Base-by-base conservation (phyloP, 2,329 filamentous ascomycete genomes). In the Lasiodiplodia sp. region DNA sequence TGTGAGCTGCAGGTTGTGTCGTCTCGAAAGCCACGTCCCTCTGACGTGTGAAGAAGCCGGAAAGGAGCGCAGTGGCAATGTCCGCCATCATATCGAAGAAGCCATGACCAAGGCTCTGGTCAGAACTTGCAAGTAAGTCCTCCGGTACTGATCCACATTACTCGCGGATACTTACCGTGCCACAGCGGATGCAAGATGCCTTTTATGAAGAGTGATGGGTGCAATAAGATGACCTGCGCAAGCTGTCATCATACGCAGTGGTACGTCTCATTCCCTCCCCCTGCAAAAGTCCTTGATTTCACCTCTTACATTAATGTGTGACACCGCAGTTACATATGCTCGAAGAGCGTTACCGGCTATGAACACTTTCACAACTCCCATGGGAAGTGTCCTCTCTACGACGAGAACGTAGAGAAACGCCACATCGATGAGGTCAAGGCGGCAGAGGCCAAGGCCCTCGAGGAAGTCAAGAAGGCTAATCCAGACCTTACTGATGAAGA, bases 71-170 rank as follows among this genome's bases (percentile, higher is more conserved):
- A 88, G 89, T 0, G 76, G 89, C 8, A 85, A 86, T 4, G 83
- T 87, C 21, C 87, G 91, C 18, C 91, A 91, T 71, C 78, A 83
- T 3, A 87, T 96, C 37, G 93, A 97, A 77, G 93, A 97, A 77
- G 93, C 92, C 23, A 95, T 94, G 91, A 93, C 91, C 2, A 85
- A 86, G 18, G 93, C 93, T 1, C 74, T 96, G 72, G 91, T 96
- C 66, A 87, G 93, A 23, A 88, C 83, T 34, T 97, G 93, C 83
- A 93, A 92, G 71, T 75, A 69, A 53, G 71, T 71, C 28, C 34
- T 25, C 31, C 2, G 3, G 16, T 21, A 16, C 38, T 4, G 2
- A 14, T 16, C 40, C 14, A 34, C 5, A 40, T 4, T 8, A 28
- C 44, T 23, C 14, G 10, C 51, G 40, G 37, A 47, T 64, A 57